A percentile compares a stretch with the other conserved stretches of the same genome.
These are phyloP conservation scores for Skeletonema tropicum DNA, from an alignment of 108 stramenopile genomes.

Conservation along the genomic window DNA sequence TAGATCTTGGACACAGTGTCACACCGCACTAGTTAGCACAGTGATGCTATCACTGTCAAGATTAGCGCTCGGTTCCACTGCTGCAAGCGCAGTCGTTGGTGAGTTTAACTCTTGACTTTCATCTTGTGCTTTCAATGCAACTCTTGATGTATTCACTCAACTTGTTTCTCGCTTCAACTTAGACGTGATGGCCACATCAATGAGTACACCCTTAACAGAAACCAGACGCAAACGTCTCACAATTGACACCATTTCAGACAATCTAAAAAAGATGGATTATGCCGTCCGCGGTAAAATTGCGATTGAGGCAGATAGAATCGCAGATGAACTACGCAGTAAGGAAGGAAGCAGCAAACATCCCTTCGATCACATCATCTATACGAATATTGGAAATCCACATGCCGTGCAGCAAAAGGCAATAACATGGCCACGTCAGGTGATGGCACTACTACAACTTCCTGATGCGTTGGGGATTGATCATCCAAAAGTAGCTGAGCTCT, in stretches of 20 bases:
- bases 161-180: not conserved
- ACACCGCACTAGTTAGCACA: constrained; percentile 5
- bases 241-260: constrained; percentile 64
- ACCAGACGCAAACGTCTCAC: constrained; percentile 55
- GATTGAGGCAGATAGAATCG: constrained; percentile 80
- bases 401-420: constrained; percentile 88
- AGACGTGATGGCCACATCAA: not conserved
- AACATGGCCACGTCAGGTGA: constrained; percentile 89
- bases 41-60: constrained; percentile 19
- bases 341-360: constrained; percentile 40
- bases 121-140: not conserved
- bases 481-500: constrained; percentile 56
- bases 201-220: constrained; percentile 1
- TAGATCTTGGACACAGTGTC: not conserved
- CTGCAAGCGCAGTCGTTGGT: constrained; percentile 4
- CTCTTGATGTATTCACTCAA: not conserved
- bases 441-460: constrained; percentile 81
- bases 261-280: constrained; percentile 82
- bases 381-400: constrained; percentile 98
- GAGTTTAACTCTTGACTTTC: not conserved
- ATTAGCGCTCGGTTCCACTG: constrained; percentile 19
- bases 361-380: constrained; percentile 91
- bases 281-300: constrained; percentile 88
- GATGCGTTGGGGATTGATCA: constrained; percentile 71
- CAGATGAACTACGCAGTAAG: constrained; percentile 46